Evolutionary conservation across 2,329 filamentous ascomycete genomes (phyloP).

Genomic region (Microcyclosporella mali): DNA sequence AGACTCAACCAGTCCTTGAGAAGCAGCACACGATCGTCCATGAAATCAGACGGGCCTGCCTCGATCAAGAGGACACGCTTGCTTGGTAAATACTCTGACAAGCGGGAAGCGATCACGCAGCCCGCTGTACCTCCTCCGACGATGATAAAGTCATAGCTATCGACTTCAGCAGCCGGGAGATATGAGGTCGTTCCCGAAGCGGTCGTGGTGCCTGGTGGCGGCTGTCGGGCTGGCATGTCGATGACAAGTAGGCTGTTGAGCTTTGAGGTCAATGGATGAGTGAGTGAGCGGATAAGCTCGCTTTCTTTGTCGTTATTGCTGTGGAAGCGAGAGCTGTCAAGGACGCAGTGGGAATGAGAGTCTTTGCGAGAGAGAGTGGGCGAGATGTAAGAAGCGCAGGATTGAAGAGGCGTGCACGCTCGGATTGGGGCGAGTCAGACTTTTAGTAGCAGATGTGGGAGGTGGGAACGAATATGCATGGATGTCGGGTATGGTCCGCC

Average conservation of each 20-base stretch:
- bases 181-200: slow-evolving; percentile 68
- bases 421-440: background rate
- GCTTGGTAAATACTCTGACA: slow-evolving; percentile 76
- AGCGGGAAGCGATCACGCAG: slow-evolving; percentile 73
- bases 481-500: too few species aligned
- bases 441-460: too few species aligned
- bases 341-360: background rate
- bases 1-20: slow-evolving; percentile 81
- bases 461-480: too few species aligned
- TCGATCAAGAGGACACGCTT: slow-evolving; percentile 79
- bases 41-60: slow-evolving; percentile 81
- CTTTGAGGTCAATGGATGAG: slow-evolving; percentile 4
- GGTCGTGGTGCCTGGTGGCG: slow-evolving; percentile 25
- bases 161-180: slow-evolving; percentile 57
- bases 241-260: slow-evolving; percentile 1
- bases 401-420: background rate
- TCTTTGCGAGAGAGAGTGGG: background rate
- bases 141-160: slow-evolving; percentile 76
- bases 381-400: background rate
- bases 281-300: background rate
- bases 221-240: slow-evolving; percentile 6
- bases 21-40: slow-evolving; percentile 78
- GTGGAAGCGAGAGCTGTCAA: background rate
- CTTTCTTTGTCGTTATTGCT: background rate
- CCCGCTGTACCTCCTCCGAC: slow-evolving; percentile 81